phyloP scores from a whole-genome alignment of 371 early-diverging fungal species.

The Saksenaea oblongispora region DNA sequence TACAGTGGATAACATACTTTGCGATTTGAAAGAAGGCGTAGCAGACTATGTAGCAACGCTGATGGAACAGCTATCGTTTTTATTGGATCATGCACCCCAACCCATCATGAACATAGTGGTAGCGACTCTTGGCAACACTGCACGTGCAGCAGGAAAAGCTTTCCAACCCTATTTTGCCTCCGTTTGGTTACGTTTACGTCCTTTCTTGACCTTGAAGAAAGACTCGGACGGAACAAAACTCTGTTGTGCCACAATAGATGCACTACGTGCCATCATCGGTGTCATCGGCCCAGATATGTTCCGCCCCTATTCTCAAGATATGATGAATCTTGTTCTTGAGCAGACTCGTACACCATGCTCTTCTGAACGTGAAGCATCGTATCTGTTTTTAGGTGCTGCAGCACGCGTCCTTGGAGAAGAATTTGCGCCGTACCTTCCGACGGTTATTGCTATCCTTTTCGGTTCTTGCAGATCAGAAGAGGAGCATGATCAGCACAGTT shows the following conservation, averaged over 20 bases:
- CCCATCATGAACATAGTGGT: constrained; percentile 70
- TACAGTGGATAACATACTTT: constrained; percentile 82
- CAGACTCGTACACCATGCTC: constrained; percentile 71
- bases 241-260: constrained; percentile 83
- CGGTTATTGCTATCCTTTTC: constrained; percentile 76
- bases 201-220: constrained; percentile 68
- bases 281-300: constrained; percentile 83
- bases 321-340: constrained; percentile 76
- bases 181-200: constrained; percentile 68
- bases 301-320: constrained; percentile 68
- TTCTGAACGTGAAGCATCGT: constrained; percentile 80
- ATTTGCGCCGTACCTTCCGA: constrained; percentile 70
- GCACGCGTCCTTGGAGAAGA: constrained; percentile 79
- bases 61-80: constrained; percentile 75
- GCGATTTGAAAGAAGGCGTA: constrained; percentile 73
- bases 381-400: constrained; percentile 78
- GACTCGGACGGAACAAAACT: constrained; percentile 65
- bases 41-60: constrained; percentile 74
- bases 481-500: constrained; percentile 38
- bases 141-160: constrained; percentile 71
- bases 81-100: constrained; percentile 63
- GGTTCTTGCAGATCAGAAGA: constrained; percentile 77
- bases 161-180: constrained; percentile 78
- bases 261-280: constrained; percentile 79
- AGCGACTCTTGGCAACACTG: constrained; percentile 85